Base-by-base conservation (phyloP, 2,329 filamentous ascomycete species). In the Xylaria sp. region DNA sequence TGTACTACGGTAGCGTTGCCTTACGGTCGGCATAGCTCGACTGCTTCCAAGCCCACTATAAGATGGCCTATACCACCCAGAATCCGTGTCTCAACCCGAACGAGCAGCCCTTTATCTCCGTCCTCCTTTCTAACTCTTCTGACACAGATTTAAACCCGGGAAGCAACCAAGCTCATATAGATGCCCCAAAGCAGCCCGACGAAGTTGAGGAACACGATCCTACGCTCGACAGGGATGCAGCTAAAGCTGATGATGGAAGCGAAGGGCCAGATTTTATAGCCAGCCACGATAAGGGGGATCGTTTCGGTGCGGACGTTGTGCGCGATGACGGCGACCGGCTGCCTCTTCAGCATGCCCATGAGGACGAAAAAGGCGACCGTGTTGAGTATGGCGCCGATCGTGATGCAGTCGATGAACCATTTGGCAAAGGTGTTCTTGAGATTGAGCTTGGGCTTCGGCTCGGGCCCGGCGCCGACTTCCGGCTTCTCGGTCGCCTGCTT, bases 231-330 rank as follows among this genome's bases (percentile, higher is more conserved):
- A 0, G 81, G 81, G 3, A 83, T 72, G 44, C 78, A 80, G 58
- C 72, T 79, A 66, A 84, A 83, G 68, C 80, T 82, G 57, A 84
- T 75, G 59, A 84, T 77, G 37, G 80, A 82, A 1, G 81, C 81
- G 47, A 82, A 73, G 0, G 81, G 81, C 81, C 81, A 84, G 38
- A 84, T 79, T 68, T 82, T 83, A 68, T 82, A 82, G 2, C 80
- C 80, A 3, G 80, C 80, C 10, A 82, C 70, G 10, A 82, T 81
- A 40, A 84, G 76, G 4, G 80, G 78, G 6, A 81, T 75, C 0
- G 80, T 82, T 73, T 82, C 74, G 44, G 71, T 75, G 46, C 72
- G 70, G 41, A 82, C 72, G 44, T 81, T 81, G 44, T 66, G 65
- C 46, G 63, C 69, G 35, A 82, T 81, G 54, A 76, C 72, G 13